Evolutionary conservation across 2,329 filamentous ascomycete genomes (phyloP).

Genomic region (Colletotrichum agaves): DNA sequence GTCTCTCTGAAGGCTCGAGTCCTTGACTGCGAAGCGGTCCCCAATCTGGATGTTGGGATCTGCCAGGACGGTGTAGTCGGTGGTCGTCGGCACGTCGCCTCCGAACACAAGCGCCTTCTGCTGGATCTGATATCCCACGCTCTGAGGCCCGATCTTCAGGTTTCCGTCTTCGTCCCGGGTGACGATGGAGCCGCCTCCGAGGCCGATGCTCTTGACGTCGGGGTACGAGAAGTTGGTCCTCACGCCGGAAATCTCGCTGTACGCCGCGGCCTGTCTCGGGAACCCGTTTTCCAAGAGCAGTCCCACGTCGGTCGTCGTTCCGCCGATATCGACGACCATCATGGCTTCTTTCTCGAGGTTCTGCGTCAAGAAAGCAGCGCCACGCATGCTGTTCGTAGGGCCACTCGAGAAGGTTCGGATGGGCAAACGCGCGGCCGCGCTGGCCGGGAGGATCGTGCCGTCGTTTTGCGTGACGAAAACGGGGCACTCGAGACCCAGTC

Average conservation of each 20-base stretch:
- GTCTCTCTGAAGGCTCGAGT: background rate
- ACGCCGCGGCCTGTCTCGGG: conserved; percentile 70
- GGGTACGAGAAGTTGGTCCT: conserved; percentile 70
- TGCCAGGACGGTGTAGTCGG: background rate
- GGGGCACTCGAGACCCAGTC: conserved; percentile 61
- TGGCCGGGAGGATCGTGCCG: conserved; percentile 66
- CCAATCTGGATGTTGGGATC: background rate
- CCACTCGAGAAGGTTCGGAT: conserved; percentile 49
- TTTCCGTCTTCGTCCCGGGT: background rate
- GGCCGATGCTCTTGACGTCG: conserved; percentile 56
- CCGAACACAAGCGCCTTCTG: background rate
- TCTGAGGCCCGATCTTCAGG: background rate
- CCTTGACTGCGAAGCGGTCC: background rate
- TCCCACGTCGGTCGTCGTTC: conserved; percentile 54
- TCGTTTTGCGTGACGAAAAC: conserved; percentile 73
- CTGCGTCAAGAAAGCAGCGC: background rate
- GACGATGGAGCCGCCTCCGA: background rate
- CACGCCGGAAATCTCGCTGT: conserved; percentile 70
- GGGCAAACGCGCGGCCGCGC: conserved; percentile 64
- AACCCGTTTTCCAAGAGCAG: conserved; percentile 70
- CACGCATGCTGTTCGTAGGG: background rate
- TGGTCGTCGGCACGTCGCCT: background rate
- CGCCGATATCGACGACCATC: background rate
- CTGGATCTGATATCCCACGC: background rate
- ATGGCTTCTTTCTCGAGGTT: background rate